A percentile compares a stretch with the other conserved stretches of the same genome.
phyloP scores from a whole-genome alignment of 2,329 filamentous ascomycete genomes.

The Cytospora schulzeri region DNA sequence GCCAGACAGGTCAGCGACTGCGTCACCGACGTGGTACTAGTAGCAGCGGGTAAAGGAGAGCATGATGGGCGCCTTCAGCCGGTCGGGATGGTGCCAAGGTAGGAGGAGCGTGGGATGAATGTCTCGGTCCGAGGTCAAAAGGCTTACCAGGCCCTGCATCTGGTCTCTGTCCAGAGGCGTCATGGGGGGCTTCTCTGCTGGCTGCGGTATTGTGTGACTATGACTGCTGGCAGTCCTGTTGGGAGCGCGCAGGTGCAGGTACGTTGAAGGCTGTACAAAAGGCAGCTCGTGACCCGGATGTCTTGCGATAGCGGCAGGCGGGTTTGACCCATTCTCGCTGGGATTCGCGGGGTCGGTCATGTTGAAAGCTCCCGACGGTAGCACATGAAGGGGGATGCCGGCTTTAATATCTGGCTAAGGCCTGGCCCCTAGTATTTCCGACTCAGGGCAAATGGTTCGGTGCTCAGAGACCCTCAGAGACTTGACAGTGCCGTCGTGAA shows the following conservation, averaged over 20 bases:
- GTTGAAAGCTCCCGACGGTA: slow-evolving; percentile 18
- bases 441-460: slow-evolving; percentile 7
- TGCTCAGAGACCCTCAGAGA: slow-evolving; percentile 10
- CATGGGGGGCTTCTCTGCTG: slow-evolving; percentile 43
- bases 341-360: slow-evolving; percentile 30
- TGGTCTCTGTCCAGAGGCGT: slow-evolving; percentile 74
- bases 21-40: slow-evolving; percentile 24
- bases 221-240: slow-evolving; percentile 29
- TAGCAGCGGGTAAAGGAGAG: slow-evolving; percentile 16
- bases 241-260: slow-evolving; percentile 42
- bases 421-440: slow-evolving; percentile 21
- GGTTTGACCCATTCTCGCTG: slow-evolving; percentile 31
- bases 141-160: slow-evolving; percentile 73
- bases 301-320: slow-evolving; percentile 32
- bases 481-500: slow-evolving; percentile 6
- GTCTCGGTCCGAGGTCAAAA: slow-evolving; percentile 24
- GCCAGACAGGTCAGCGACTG: slow-evolving; percentile 18
- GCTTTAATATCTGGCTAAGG: slow-evolving; percentile 11
- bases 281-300: slow-evolving; percentile 51
- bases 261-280: slow-evolving; percentile 63
- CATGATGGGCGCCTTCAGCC: slow-evolving; percentile 4
- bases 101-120: slow-evolving; percentile 15
- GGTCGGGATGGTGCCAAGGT: slow-evolving; percentile 19
- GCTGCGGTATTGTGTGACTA: slow-evolving; percentile 40
- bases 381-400: slow-evolving; percentile 23